Evolutionary conservation across 768 basidiomycete species (phyloP).

Genomic region (Podaxis rugospora): DNA sequence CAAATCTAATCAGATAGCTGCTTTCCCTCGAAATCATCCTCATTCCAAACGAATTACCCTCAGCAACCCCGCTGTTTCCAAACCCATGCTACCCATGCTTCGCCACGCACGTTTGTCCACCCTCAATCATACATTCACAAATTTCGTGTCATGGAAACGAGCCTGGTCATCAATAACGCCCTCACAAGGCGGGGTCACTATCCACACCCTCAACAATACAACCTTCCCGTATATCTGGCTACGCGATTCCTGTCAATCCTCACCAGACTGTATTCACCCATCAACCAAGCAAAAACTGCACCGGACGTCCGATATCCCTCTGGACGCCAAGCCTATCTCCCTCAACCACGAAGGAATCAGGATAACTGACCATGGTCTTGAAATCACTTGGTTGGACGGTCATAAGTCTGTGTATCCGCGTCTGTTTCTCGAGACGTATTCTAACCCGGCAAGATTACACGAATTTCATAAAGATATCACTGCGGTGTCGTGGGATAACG

Average conservation of each 20-base stretch:
- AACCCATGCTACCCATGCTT: too few species aligned
- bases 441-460: slow-evolving; percentile 28
- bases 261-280: slow-evolving; percentile 64
- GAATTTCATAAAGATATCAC: slow-evolving; percentile 41
- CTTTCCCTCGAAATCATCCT: too few species aligned
- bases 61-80: too few species aligned
- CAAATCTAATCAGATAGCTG: too few species aligned
- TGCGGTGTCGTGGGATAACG: slow-evolving; percentile 36
- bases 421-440: slow-evolving; percentile 47
- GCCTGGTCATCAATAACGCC: slow-evolving; percentile 26
- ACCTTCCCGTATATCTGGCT: slow-evolving; percentile 72
- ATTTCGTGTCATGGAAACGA: slow-evolving; percentile 9
- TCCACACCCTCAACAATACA: slow-evolving; percentile 36
- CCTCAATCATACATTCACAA: too few species aligned
- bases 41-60: too few species aligned
- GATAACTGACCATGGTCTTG: slow-evolving; percentile 39
- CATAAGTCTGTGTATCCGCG: slow-evolving; percentile 52
- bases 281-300: slow-evolving; percentile 76
- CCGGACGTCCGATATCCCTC: slow-evolving; percentile 59
- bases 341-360: slow-evolving; percentile 32
- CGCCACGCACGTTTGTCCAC: too few species aligned
- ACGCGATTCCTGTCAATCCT: slow-evolving; percentile 69
- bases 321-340: slow-evolving; percentile 39
- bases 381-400: slow-evolving; percentile 51
- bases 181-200: slow-evolving; percentile 23